These are phyloP conservation scores for Flueggea neowawraea DNA, from an alignment of 441 rosid species.

Conservation along the genomic window DNA sequence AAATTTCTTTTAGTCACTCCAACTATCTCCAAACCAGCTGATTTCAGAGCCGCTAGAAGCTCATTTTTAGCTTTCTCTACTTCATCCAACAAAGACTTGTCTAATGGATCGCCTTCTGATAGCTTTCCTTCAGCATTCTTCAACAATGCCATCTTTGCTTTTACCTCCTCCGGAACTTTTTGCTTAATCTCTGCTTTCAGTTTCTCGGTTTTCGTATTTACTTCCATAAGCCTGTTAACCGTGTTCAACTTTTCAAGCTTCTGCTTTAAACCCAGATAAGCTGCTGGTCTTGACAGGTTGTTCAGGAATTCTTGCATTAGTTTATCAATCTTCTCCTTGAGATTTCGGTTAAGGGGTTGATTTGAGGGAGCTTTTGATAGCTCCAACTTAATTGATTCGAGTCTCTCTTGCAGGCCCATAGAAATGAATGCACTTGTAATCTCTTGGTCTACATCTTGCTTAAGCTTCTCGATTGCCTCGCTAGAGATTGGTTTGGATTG, in stretches of 20 bases:
- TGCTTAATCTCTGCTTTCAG: slow-evolving; percentile 33
- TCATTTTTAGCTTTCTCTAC: slow-evolving; percentile 29
- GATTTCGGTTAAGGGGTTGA: slow-evolving; percentile 18
- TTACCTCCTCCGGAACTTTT: slow-evolving; percentile 28
- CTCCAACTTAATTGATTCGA: slow-evolving; percentile 36
- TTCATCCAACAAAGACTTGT: slow-evolving; percentile 25
- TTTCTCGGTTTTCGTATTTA: slow-evolving; percentile 31
- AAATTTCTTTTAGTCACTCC: slow-evolving; percentile 22
- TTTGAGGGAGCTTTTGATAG: slow-evolving; percentile 26
- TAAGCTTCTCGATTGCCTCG: slow-evolving; percentile 36
- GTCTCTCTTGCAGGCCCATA: slow-evolving; percentile 41
- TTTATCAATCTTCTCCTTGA: slow-evolving; percentile 29
- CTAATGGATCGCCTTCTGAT: slow-evolving; percentile 23
- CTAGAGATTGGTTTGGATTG: slow-evolving; percentile 22
- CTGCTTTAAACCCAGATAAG: slow-evolving; percentile 41
- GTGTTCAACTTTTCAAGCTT: slow-evolving; percentile 40
- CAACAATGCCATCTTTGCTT: slow-evolving; percentile 29
- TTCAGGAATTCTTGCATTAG: slow-evolving; percentile 30
- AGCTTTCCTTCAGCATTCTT: slow-evolving; percentile 27
- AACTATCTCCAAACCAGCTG: slow-evolving; percentile 34
- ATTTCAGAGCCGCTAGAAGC: slow-evolving; percentile 22
- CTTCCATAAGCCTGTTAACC: slow-evolving; percentile 25
- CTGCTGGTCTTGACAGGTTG: slow-evolving; percentile 39
- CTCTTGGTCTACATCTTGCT: slow-evolving; percentile 36
- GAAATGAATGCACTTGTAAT: slow-evolving; percentile 37